These are phyloP conservation scores for Pistacia integerrima DNA, from an alignment of 345 rosid genomes.

Conservation along the genomic window DNA sequence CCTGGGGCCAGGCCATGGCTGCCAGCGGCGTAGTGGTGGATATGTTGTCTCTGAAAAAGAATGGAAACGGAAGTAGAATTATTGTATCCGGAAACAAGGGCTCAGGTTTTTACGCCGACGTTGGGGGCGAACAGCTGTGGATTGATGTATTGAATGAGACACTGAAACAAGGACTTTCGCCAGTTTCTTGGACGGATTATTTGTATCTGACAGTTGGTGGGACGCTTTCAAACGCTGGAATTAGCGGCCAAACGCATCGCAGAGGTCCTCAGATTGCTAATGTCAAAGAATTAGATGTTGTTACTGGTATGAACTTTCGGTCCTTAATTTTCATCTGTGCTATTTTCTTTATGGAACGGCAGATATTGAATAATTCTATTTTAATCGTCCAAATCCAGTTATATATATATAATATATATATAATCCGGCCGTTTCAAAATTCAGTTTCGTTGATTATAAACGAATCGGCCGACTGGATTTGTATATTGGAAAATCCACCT, in stretches of 20 bases:
- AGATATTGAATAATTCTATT: too few species aligned
- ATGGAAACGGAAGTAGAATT: neutral
- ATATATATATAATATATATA: too few species aligned
- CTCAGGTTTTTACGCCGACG: slow-evolving; percentile 39
- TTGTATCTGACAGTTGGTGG: slow-evolving; percentile 54
- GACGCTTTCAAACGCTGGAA: slow-evolving; percentile 59
- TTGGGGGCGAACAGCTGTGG: slow-evolving; percentile 52
- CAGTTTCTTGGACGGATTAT: slow-evolving; percentile 58
- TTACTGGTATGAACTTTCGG: slow-evolving; percentile 36
- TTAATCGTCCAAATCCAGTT: too few species aligned
- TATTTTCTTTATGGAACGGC: neutral
- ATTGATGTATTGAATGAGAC: slow-evolving; percentile 43
- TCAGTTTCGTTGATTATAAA: too few species aligned
- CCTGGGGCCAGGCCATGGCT: slow-evolving; percentile 50
- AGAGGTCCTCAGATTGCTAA: slow-evolving; percentile 60
- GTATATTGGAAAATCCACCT: too few species aligned
- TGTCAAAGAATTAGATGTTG: slow-evolving; percentile 53
- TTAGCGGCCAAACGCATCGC: slow-evolving; percentile 49
- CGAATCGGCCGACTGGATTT: too few species aligned
- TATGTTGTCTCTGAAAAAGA: slow-evolving; percentile 32
- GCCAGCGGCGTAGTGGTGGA: slow-evolving; percentile 44
- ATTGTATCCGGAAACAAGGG: neutral
- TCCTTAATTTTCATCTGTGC: neutral
- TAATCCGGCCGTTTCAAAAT: too few species aligned
- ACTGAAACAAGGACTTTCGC: slow-evolving; percentile 39